Evolutionary conservation across 176 grass and related monocot species (phyloP), one percentile per base, ranked within the genome.

Genomic region (Triticum timopheevii): DNA sequence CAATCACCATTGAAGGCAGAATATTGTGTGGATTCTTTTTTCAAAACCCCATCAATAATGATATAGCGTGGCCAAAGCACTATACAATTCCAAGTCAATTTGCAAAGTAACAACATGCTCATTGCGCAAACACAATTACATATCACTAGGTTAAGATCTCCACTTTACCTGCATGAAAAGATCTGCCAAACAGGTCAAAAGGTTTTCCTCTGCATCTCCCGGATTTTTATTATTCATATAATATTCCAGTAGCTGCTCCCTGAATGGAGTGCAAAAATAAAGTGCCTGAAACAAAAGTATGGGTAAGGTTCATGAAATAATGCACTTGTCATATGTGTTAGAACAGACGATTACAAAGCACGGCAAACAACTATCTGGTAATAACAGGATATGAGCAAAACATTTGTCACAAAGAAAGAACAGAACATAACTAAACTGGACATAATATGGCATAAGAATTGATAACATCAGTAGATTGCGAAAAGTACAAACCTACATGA

Each of bases 181-280:
- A 91, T 98, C 97, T 2, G 94, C 94, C 88, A 98, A 93, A 87
- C 93, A 98, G 47, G 97, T 94, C 83, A 98, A 86, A 84, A 99
- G 88, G 50, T 94, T 99, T 82, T 99, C 94, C 68, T 99, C 97
- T 33, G 76, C 79, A 1, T 99, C 97, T 73, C 86, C 92, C 6
- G 84, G 90, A 81, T 82, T 89, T 85, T 96, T 98, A 35, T 84
- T 94, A 86, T 84, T 94, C 38, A 85, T 15, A 73, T 93, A 96
- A 88, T 99, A 96, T 50, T 99, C 86, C 82, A 96, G 83, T 40
- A 99, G 73, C 49, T 99, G 90, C 73, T 99, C 92, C 76, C 97
- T 91, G 76, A 99, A 99, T 4, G 97, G 97, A 72, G 90, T 86
- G 71, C 97, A 99, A 84, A 99, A 99, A 83, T 96, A 99, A 58